phyloP scores from a whole-genome alignment of 352 stramenopile genomes.

The Pilasporangium apinafurcum region DNA sequence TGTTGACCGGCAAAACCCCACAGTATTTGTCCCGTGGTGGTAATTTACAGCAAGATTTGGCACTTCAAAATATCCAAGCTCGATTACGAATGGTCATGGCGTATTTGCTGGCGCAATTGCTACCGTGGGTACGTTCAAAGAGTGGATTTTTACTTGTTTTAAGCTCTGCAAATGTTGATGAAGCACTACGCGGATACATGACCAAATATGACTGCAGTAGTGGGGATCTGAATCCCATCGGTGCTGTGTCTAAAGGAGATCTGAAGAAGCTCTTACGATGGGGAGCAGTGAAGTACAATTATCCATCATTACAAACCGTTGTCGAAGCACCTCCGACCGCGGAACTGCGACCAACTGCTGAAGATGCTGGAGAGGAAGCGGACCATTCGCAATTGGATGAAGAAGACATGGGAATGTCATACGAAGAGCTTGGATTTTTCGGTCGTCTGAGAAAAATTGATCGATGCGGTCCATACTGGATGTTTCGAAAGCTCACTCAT shows the following conservation, averaged over 20 bases:
- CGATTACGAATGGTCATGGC: constrained; percentile 97
- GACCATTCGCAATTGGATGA: too few species aligned
- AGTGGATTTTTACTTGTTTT: constrained; percentile 97
- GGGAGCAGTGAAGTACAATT: constrained; percentile 88
- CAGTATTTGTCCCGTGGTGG: constrained; percentile 87
- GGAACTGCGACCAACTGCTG: constrained; percentile 91
- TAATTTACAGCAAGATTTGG: constrained; percentile 92
- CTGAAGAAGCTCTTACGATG: constrained; percentile 96
- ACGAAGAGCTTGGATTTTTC: constrained; percentile 96
- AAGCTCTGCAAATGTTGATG: constrained; percentile 97
- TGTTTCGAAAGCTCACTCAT: constrained; percentile 87
- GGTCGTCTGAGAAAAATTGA: constrained; percentile 94
- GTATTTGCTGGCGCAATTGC: constrained; percentile 97
- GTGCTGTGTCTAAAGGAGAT: constrained; percentile 94
- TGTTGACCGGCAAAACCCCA: constrained; percentile 88
- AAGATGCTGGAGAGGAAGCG: constrained; percentile 44
- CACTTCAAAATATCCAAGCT: constrained; percentile 99
- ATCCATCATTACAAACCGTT: constrained; percentile 89
- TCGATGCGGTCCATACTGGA: constrained; percentile 92
- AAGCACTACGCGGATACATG: constrained; percentile 98
- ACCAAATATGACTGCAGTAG: constrained; percentile 99
- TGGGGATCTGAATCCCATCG: constrained; percentile 98
- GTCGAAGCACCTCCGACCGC: constrained; percentile 93
- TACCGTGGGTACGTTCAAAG: constrained; percentile 95
- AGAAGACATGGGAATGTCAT: constrained; percentile 99